These are phyloP conservation scores for Galeopsis tetrahit DNA, from an alignment of 257 asterid genomes.

Conservation along the genomic window DNA sequence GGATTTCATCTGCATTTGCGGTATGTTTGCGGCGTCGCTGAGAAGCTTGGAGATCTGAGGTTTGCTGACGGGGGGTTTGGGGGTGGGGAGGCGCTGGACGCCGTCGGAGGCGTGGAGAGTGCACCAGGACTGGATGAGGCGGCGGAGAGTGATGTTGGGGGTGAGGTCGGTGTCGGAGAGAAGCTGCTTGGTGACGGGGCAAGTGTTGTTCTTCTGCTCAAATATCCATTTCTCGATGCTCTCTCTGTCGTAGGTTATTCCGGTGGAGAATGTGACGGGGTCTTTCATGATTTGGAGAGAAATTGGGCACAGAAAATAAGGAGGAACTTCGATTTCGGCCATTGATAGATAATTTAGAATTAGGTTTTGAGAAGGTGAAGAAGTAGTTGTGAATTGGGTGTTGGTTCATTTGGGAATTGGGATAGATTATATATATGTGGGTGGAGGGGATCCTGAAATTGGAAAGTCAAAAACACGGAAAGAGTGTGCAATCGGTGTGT, in stretches of 20 bases:
- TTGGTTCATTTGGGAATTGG: conserved; percentile 22
- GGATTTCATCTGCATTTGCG: conserved; percentile 45
- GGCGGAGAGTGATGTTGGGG: conserved; percentile 81
- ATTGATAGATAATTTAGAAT: not conserved
- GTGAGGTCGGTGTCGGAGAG: conserved; percentile 54
- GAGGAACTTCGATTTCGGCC: conserved; percentile 71
- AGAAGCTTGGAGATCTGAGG: conserved; percentile 60
- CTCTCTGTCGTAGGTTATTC: conserved; percentile 82
- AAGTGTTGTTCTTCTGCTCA: conserved; percentile 43
- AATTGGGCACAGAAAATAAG: conserved; percentile 83
- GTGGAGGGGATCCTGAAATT: conserved; percentile 14
- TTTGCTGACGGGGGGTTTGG: conserved; percentile 62
- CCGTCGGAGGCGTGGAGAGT: conserved; percentile 48
- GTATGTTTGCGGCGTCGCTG: conserved; percentile 46
- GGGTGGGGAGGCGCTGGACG: conserved; percentile 78
- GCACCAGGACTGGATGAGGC: conserved; percentile 88
- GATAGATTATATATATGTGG: conserved; percentile 25
- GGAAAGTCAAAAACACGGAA: conserved; percentile 61
- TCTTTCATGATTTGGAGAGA: conserved; percentile 81
- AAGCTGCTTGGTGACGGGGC: conserved; percentile 73
- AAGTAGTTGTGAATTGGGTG: conserved; percentile 36
- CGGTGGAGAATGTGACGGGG: conserved; percentile 73
- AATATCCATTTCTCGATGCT: conserved; percentile 82
- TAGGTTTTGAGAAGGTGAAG: not conserved
- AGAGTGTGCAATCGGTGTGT: conserved; percentile 15